phyloP scores from a whole-genome alignment of 805 yeast genomes.

The Yamadazyma takamatsuzukensis region DNA sequence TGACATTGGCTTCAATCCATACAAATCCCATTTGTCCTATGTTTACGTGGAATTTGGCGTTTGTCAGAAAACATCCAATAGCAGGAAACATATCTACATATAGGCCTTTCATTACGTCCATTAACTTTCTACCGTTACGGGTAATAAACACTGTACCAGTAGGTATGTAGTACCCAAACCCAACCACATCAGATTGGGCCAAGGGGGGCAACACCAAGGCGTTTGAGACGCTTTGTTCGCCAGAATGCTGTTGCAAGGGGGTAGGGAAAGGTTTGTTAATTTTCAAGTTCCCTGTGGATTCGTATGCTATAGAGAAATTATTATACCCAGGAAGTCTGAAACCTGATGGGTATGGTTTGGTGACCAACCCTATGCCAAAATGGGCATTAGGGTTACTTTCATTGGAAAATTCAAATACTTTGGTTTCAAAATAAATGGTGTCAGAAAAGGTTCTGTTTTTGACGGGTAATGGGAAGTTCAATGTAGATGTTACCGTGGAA shows the following conservation, averaged over 20 bases:
- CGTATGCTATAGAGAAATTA: conserved; percentile 68
- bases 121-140: conserved; percentile 50
- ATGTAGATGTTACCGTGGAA: conserved; percentile 36
- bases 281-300: conserved; percentile 66
- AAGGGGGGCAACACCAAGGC: conserved; percentile 50
- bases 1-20: conserved; percentile 50
- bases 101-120: conserved; percentile 49
- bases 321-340: conserved; percentile 74
- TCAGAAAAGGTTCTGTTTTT: conserved; percentile 30
- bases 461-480: conserved; percentile 38
- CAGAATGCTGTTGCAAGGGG: conserved; percentile 40
- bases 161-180: conserved; percentile 48
- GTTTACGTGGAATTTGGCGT: conserved; percentile 41
- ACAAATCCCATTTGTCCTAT: conserved; percentile 44
- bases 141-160: conserved; percentile 52
- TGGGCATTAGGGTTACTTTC: conserved; percentile 38
- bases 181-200: conserved; percentile 51
- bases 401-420: conserved; percentile 30
- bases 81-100: conserved; percentile 52
- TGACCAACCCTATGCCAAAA: conserved; percentile 62
- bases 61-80: conserved; percentile 46
- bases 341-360: conserved; percentile 66
- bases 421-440: conserved; percentile 60
- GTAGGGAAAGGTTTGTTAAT: conserved; percentile 61
- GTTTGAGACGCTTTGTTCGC: conserved; percentile 37